A percentile compares a stretch with the other conserved stretches of the same genome.
Evolutionary conservation across 73 alveolate genomes (phyloP).

Genomic region (Breviolum minutum): DNA sequence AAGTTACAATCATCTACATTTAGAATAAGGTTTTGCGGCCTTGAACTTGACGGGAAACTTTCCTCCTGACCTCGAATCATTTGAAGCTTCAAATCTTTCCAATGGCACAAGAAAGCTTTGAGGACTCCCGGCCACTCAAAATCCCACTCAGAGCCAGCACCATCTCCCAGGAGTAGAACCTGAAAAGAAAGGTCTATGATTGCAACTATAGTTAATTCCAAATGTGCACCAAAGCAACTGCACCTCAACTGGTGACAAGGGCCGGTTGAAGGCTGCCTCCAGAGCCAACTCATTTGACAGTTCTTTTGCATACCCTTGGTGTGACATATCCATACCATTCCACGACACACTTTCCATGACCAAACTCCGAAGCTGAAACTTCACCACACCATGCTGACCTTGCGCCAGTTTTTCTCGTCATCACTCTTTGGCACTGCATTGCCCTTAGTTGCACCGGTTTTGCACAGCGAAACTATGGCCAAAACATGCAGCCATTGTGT

Average conservation of each 20-base stretch:
- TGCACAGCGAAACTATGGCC: not conserved
- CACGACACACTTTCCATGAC: no score
- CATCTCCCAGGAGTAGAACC: constrained; percentile 81
- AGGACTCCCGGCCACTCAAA: constrained; percentile 66
- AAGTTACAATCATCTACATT: not conserved
- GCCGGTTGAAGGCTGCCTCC: constrained; percentile 45
- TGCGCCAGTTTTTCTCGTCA: constrained; percentile 90
- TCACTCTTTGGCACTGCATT: constrained; percentile 65
- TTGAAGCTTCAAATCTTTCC: not conserved
- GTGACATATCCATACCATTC: no score
- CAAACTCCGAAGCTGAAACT: not conserved
- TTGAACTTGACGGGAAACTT: constrained; percentile 91
- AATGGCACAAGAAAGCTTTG: not conserved
- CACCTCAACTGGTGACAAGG: constrained; percentile 48
- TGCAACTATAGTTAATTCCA: not conserved
- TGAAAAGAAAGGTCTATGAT: not conserved
- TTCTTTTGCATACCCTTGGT: no score
- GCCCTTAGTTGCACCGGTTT: not conserved
- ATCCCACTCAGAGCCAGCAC: constrained; percentile 93
- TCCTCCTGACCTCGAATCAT: constrained; percentile 61
- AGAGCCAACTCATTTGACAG: not conserved
- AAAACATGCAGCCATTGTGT: not conserved
- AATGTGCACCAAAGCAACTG: not conserved
- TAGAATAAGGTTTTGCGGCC: not conserved
- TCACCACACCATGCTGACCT: not conserved